Conservation (phyloP, 108 stramenopile genomes). For the Pseudonitzschia pungens region DNA sequence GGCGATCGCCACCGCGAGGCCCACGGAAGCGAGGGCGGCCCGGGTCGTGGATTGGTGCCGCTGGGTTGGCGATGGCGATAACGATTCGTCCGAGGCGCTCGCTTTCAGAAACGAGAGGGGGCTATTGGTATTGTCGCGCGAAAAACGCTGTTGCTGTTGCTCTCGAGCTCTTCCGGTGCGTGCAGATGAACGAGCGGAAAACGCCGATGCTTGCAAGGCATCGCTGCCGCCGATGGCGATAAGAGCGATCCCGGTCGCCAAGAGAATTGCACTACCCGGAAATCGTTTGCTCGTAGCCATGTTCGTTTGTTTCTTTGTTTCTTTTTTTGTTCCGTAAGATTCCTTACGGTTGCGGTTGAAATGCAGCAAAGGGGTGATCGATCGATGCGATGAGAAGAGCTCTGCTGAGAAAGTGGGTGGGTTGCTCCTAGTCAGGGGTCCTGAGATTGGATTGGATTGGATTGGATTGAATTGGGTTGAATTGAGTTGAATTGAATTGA, state of each 20-base stretch:
- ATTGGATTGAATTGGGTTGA: no score
- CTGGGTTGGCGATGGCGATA: not conserved
- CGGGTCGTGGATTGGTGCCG: not conserved
- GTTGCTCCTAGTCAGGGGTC: no score
- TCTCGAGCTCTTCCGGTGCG: not conserved
- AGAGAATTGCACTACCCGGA: not conserved
- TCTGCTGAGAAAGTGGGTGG: no score
- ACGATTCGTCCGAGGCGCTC: not conserved
- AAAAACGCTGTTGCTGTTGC: not conserved
- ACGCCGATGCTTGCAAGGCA: not conserved
- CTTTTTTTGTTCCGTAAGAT: no score
- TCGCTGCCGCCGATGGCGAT: not conserved
- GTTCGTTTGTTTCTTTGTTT: not conserved
- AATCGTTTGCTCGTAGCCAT: not conserved
- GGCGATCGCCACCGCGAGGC: slow-evolving; percentile 6
- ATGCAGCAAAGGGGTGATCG: no score
- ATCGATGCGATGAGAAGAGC: no score
- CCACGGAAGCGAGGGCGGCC: not conserved
- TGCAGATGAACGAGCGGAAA: not conserved
- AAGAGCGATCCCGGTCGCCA: not conserved
- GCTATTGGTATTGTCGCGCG: not conserved
- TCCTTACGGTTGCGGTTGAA: no score
- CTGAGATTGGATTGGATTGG: no score
- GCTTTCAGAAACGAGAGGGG: not conserved
- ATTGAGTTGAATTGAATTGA: no score